phyloP scores from a whole-genome alignment of 2,329 filamentous ascomycete species.

The Cladorrhinum sp. region DNA sequence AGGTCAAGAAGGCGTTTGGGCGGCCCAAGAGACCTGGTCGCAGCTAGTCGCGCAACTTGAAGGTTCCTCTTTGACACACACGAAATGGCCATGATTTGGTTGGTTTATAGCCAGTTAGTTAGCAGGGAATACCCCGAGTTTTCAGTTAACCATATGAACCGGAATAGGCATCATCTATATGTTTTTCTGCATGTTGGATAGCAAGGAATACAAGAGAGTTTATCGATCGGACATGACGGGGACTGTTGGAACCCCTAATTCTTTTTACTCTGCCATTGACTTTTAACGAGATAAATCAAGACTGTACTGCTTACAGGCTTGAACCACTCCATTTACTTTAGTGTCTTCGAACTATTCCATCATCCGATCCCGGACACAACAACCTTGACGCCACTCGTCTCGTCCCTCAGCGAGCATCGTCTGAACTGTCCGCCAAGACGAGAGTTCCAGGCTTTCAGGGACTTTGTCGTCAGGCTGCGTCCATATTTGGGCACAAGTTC shows the following conservation, averaged over 20 bases:
- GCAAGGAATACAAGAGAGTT: too few relatives aligned
- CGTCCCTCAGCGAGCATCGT: constrained; percentile 34
- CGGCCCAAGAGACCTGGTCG: constrained; percentile 77
- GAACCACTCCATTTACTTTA: background rate
- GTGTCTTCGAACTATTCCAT: background rate
- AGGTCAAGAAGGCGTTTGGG: constrained; percentile 67
- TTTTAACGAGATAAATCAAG: too few relatives aligned
- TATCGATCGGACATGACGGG: too few relatives aligned
- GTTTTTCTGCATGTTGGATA: too few relatives aligned
- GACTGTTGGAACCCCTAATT: too few relatives aligned
- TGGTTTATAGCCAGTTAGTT: background rate
- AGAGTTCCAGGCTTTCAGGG: constrained; percentile 38
- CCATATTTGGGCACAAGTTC: too few relatives aligned
- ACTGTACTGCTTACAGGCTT: too few relatives aligned
- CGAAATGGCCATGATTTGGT: background rate
- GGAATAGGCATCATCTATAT: too few relatives aligned
- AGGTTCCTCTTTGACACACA: background rate
- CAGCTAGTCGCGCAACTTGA: background rate
- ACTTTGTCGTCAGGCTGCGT: constrained; percentile 36
- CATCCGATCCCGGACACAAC: constrained; percentile 10
- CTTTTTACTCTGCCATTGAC: too few relatives aligned
- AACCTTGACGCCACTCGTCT: constrained; percentile 18
- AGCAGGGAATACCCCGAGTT: background rate
- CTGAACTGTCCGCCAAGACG: background rate
- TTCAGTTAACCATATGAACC: too few relatives aligned